These are phyloP conservation scores for Suillus fuscotomentosus DNA, from an alignment of 768 basidiomycete species.

Conservation along the genomic window DNA sequence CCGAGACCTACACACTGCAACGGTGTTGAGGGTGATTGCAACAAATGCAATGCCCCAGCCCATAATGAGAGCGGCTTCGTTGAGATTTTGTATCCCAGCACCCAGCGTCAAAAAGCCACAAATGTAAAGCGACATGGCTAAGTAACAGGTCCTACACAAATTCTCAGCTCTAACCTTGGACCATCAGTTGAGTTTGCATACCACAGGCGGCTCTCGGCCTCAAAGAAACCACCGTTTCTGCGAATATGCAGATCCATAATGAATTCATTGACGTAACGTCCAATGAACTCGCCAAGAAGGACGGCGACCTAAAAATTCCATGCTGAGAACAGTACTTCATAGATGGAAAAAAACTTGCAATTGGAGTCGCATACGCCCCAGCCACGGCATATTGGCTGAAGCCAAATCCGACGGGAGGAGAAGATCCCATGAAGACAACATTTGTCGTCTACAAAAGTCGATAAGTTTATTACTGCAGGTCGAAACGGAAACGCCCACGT, in stretches of 20 bases:
- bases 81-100: conserved; percentile 33
- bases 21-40: conserved; percentile 38
- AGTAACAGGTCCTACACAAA: conserved; percentile 33
- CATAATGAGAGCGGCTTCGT: conserved; percentile 30
- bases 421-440: conserved; percentile 50
- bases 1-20: conserved; percentile 34
- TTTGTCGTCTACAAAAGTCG: conserved; percentile 43
- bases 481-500: conserved; percentile 24
- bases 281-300: conserved; percentile 49
- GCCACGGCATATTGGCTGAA: conserved; percentile 41
- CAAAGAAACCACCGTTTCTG: conserved; percentile 50
- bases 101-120: conserved; percentile 43
- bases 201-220: conserved; percentile 48
- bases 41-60: conserved; percentile 44
- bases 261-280: conserved; percentile 50
- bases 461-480: background rate
- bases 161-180: background rate
- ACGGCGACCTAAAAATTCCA: conserved; percentile 38
- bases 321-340: background rate
- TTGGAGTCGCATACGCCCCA: conserved; percentile 42
- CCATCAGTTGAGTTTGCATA: conserved; percentile 14
- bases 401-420: conserved; percentile 46
- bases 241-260: conserved; percentile 45
- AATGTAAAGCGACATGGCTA: conserved; percentile 40
- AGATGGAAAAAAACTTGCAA: conserved; percentile 27